Conservation (phyloP, 1,284 basidiomycete genomes). For the Pseudozyma flocculosa region DNA sequence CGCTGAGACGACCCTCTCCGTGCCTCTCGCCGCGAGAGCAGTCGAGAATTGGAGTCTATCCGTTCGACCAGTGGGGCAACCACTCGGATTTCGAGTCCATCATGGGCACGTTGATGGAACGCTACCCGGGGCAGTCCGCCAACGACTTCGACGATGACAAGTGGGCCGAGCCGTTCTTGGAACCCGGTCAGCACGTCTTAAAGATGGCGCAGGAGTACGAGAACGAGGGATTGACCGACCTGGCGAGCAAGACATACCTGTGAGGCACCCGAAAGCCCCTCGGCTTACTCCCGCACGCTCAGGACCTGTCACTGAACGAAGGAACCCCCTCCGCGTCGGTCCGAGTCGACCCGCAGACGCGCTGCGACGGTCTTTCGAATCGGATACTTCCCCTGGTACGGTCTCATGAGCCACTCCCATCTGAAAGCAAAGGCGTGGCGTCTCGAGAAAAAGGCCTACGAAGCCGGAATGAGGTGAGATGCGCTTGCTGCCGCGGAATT, state of each 20-base stretch:
- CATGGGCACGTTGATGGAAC: constrained; percentile 8
- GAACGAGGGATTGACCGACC: neutral
- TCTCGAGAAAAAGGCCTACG: neutral
- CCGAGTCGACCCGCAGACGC: no score
- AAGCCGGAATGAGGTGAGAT: neutral
- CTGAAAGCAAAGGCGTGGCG: neutral
- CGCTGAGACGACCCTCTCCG: no score
- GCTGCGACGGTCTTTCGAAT: neutral
- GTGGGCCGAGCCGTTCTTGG: constrained; percentile 24
- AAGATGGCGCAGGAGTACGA: constrained; percentile 5
- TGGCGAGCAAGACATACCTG: constrained; percentile 19
- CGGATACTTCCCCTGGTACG: neutral
- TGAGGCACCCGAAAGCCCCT: neutral
- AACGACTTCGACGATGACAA: constrained; percentile 16
- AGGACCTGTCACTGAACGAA: neutral
- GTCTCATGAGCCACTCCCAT: neutral
- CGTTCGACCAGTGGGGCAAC: neutral
- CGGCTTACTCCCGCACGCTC: neutral
- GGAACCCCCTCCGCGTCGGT: no score
- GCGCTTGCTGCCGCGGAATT: no score
- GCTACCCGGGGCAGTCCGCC: constrained; percentile 10
- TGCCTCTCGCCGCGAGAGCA: no score
- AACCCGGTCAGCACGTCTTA: constrained; percentile 11
- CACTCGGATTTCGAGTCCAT: constrained; percentile 17
- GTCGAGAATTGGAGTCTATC: neutral